Percentiles rank a stretch among this genome's conserved stretches.
These are phyloP conservation scores for Phylloporus sp. DNA, from an alignment of 768 basidiomycete genomes.

Conservation along the genomic window DNA sequence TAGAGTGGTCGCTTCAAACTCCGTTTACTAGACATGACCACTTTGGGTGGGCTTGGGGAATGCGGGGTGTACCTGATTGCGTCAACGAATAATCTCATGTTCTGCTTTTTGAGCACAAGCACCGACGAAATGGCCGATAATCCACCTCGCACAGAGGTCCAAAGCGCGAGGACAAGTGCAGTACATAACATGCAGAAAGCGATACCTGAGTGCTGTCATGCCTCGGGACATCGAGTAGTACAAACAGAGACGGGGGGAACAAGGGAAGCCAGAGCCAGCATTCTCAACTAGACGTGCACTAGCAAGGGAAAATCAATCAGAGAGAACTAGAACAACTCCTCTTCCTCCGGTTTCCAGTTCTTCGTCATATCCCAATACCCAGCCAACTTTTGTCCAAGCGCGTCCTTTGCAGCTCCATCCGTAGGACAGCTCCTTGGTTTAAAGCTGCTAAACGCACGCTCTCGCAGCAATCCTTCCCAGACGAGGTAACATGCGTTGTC, in stretches of 20 bases:
- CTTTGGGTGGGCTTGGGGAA: too few relatives aligned
- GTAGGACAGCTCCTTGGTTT: slow-evolving; percentile 80
- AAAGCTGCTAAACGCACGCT: slow-evolving; percentile 76
- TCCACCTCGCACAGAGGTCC: too few relatives aligned
- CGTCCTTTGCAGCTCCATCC: slow-evolving; percentile 81
- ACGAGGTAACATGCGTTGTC: slow-evolving; percentile 87
- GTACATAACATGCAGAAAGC: too few relatives aligned
- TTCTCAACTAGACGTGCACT: not conserved
- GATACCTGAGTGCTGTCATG: too few relatives aligned
- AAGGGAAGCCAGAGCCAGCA: too few relatives aligned
- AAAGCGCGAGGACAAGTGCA: too few relatives aligned
- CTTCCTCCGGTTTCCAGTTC: slow-evolving; percentile 82
- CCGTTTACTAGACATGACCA: not conserved
- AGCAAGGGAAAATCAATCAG: not conserved
- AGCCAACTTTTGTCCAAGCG: slow-evolving; percentile 77
- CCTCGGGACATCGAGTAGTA: too few relatives aligned
- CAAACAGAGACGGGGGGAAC: too few relatives aligned
- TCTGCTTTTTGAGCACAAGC: too few relatives aligned
- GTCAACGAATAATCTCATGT: too few relatives aligned
- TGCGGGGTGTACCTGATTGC: too few relatives aligned
- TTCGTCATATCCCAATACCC: slow-evolving; percentile 96
- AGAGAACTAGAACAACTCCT: slow-evolving; percentile 54
- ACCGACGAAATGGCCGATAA: too few relatives aligned
- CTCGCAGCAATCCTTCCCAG: slow-evolving; percentile 89
- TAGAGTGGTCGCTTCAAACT: not conserved